phyloP scores from a whole-genome alignment of 2,329 filamentous ascomycete species.

The Diplodia sapinea region DNA sequence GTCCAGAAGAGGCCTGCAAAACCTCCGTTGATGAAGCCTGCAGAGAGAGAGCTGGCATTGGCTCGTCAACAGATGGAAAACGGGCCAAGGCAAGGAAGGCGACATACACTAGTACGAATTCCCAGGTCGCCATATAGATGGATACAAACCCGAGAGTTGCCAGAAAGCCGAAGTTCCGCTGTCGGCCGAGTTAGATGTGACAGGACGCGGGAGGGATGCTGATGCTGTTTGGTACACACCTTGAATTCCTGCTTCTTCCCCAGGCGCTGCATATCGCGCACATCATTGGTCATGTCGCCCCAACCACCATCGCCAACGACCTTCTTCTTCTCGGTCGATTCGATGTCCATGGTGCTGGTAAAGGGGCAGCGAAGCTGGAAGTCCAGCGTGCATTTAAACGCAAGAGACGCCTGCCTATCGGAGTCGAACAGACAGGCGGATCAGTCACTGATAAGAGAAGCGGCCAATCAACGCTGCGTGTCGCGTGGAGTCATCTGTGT shows the following conservation, averaged over 20 bases:
- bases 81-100: background rate
- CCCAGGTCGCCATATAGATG: slow-evolving; percentile 62
- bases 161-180: slow-evolving; percentile 58
- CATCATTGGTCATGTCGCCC: slow-evolving; percentile 32
- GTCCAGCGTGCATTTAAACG: slow-evolving; percentile 1
- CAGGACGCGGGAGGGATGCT: background rate
- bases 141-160: slow-evolving; percentile 61
- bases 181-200: background rate
- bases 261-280: slow-evolving; percentile 55
- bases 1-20: slow-evolving; percentile 34
- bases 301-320: slow-evolving; percentile 6
- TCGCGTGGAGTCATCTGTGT: no score
- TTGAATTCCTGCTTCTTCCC: slow-evolving; percentile 59
- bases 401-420: background rate
- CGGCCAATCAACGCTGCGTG: background rate
- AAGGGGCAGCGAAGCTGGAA: background rate
- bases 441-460: background rate
- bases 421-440: background rate
- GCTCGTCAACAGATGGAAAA: background rate
- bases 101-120: slow-evolving; percentile 51
- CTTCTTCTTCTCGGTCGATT: slow-evolving; percentile 16
- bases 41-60: slow-evolving; percentile 28
- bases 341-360: background rate
- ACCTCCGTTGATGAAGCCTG: slow-evolving; percentile 33
- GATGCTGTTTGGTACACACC: slow-evolving; percentile 35